These are phyloP conservation scores for Nothopassalora personata DNA, from an alignment of 2,329 filamentous ascomycete species.

Conservation along the genomic window DNA sequence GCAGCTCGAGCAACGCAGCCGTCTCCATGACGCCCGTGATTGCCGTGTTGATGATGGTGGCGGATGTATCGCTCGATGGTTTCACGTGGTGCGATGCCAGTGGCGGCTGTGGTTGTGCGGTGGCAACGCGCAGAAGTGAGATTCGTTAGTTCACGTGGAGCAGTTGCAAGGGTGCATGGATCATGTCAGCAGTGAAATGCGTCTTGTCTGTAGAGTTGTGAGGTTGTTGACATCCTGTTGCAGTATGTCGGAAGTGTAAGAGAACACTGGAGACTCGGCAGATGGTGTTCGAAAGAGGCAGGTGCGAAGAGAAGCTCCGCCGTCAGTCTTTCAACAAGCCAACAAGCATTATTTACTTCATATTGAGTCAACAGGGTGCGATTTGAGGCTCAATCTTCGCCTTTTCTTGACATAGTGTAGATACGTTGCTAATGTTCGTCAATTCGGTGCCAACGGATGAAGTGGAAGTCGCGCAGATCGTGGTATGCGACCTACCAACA, in stretches of 20 bases:
- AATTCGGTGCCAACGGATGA: background rate
- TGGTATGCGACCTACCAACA: background rate
- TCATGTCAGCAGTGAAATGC: background rate
- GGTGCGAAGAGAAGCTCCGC: no score
- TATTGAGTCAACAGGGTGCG: no score
- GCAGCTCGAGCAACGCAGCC: slow-evolving; percentile 51
- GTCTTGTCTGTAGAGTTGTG: background rate
- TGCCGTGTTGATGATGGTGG: background rate
- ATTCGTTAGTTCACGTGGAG: background rate
- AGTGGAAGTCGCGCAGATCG: background rate
- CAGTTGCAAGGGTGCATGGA: background rate
- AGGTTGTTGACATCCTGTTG: background rate
- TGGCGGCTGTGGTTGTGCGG: background rate
- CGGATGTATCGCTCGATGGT: background rate
- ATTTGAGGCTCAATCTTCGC: no score
- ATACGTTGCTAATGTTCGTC: no score
- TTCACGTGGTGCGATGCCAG: background rate
- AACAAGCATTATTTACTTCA: no score
- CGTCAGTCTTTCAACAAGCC: no score
- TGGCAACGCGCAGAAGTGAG: background rate
- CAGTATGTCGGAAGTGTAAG: background rate
- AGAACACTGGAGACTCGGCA: no score
- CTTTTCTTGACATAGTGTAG: no score
- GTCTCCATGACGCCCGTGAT: background rate
- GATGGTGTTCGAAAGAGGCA: no score